Evolutionary conservation across 768 basidiomycete species (phyloP).

Genomic region (Hypholoma fasciculare): DNA sequence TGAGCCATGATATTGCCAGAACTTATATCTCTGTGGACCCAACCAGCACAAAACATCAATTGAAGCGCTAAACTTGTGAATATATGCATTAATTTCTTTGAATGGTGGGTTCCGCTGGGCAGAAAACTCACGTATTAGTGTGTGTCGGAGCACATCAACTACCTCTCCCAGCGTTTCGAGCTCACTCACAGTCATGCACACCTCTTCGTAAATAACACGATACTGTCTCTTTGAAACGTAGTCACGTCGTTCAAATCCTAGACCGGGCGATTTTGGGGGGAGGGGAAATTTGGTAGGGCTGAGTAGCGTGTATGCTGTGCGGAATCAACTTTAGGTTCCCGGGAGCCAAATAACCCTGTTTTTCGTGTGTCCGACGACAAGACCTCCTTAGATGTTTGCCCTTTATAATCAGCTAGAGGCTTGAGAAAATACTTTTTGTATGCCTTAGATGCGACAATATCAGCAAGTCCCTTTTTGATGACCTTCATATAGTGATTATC

Average conservation of each 20-base stretch:
- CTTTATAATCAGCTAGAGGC: not conserved
- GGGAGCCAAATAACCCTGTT: too few species aligned
- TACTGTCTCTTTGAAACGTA: constrained; percentile 4
- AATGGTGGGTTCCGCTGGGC: too few species aligned
- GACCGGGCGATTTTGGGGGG: not conserved
- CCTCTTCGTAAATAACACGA: constrained; percentile 5
- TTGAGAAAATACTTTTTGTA: not conserved
- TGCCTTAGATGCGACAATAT: not conserved
- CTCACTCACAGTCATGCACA: not conserved
- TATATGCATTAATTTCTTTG: not conserved
- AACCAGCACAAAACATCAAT: constrained; percentile 14
- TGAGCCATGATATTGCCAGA: constrained; percentile 14
- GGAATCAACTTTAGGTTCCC: not conserved
- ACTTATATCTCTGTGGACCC: constrained; percentile 19
- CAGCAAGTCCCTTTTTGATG: not conserved
- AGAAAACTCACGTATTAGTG: too few species aligned
- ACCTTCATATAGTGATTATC: not conserved
- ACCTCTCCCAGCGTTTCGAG: not conserved
- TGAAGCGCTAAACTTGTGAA: constrained; percentile 10
- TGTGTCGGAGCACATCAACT: not conserved
- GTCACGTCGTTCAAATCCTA: not conserved
- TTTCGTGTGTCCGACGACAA: not conserved
- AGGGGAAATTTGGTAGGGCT: not conserved
- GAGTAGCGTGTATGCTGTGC: not conserved
- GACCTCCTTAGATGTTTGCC: not conserved